Percentiles rank a stretch among this genome's conserved stretches.
Evolutionary conservation across 2,329 filamentous ascomycete species (phyloP).

Genomic region (Polychaeton citri): DNA sequence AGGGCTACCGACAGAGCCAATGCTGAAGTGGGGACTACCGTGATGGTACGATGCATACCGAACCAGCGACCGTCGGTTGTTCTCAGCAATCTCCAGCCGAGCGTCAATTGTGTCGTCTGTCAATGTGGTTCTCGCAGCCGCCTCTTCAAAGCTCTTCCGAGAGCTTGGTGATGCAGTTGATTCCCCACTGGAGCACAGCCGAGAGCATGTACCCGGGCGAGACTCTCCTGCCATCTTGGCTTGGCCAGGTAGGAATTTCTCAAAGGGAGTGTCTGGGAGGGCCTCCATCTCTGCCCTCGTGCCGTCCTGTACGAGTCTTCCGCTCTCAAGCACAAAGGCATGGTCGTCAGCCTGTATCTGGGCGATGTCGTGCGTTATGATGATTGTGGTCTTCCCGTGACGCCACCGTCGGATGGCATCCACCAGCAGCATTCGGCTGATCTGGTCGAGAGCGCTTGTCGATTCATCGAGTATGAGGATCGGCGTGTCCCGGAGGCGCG

Average conservation of each 20-base stretch:
- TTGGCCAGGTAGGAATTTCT: conserved; percentile 16
- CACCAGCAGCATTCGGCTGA: conserved; percentile 55
- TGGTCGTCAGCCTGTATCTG: conserved; percentile 63
- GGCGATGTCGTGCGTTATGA: conserved; percentile 81
- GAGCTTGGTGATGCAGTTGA: too few species aligned
- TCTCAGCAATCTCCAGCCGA: too few species aligned
- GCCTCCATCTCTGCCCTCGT: conserved; percentile 42
- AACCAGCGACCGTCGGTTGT: too few species aligned
- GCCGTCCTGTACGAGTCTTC: conserved; percentile 56
- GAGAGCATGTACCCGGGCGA: too few species aligned
- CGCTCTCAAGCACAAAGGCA: conserved; percentile 65
- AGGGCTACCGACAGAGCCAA: too few species aligned
- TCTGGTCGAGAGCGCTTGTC: conserved; percentile 73
- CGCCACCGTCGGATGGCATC: conserved; percentile 67
- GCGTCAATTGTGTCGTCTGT: too few species aligned
- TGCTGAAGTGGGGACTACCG: too few species aligned
- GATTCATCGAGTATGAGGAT: conserved; percentile 80
- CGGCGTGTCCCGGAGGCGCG: conserved; percentile 60
- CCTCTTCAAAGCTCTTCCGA: too few species aligned
- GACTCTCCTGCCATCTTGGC: too few species aligned
- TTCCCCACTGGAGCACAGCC: too few species aligned
- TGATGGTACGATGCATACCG: too few species aligned
- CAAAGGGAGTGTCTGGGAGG: conserved; percentile 17
- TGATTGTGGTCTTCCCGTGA: conserved; percentile 68
- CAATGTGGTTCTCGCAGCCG: too few species aligned